phyloP scores from a whole-genome alignment of 1,284 basidiomycete genomes.

The Leucoagaricus sp. region DNA sequence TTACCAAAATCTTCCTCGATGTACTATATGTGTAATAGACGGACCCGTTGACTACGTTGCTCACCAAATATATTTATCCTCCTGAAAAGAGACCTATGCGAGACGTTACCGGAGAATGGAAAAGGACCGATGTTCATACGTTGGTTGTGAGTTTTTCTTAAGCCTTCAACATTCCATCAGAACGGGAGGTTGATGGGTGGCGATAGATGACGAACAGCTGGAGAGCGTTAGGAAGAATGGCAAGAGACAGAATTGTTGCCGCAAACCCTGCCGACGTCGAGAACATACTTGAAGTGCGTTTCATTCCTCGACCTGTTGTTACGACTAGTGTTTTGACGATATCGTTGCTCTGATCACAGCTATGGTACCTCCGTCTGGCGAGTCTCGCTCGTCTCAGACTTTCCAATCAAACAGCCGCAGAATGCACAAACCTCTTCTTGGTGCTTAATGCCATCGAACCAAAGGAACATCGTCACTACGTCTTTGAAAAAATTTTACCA shows the following conservation, averaged over 20 bases:
- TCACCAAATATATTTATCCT: slow-evolving; percentile 78
- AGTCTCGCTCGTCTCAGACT: slow-evolving; percentile 76
- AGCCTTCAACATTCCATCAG: neutral
- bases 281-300: slow-evolving; percentile 67
- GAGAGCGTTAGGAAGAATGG: slow-evolving; percentile 77
- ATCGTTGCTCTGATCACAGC: slow-evolving; percentile 37
- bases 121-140: slow-evolving; percentile 67
- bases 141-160: slow-evolving; percentile 59
- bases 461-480: slow-evolving; percentile 44
- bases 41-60: slow-evolving; percentile 74
- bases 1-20: slow-evolving; percentile 45
- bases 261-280: slow-evolving; percentile 65
- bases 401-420: slow-evolving; percentile 78
- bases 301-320: slow-evolving; percentile 5
- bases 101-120: slow-evolving; percentile 74
- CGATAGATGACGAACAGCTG: slow-evolving; percentile 81
- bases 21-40: slow-evolving; percentile 59
- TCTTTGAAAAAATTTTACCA: slow-evolving; percentile 65
- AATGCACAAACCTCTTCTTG: slow-evolving; percentile 78
- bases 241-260: slow-evolving; percentile 70
- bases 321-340: neutral
- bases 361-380: slow-evolving; percentile 81
- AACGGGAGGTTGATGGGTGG: slow-evolving; percentile 16
- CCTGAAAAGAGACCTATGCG: slow-evolving; percentile 71
- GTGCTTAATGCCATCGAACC: slow-evolving; percentile 63